Conservation (phyloP, 352 stramenopile species). For the Phytophthora fragariaefolia region DNA sequence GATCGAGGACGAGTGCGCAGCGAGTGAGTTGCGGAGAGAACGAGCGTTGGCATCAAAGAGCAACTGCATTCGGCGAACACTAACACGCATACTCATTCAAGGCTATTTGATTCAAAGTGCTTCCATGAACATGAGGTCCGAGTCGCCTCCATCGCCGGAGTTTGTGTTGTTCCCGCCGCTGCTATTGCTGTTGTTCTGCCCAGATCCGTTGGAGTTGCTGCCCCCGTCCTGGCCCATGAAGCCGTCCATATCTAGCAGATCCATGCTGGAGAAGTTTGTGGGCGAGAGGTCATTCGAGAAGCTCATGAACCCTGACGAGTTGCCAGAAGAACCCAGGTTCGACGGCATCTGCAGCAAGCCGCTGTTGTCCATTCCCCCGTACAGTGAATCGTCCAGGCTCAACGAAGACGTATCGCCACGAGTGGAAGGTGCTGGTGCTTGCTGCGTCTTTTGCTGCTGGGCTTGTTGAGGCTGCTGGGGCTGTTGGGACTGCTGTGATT, state of each 20-base stretch:
- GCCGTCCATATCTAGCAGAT: conserved; percentile 80
- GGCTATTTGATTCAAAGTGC: conserved; percentile 45
- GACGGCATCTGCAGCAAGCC: conserved; percentile 65
- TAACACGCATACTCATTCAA: conserved; percentile 22
- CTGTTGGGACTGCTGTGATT: not conserved
- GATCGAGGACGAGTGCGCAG: too few species aligned
- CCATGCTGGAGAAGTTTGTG: conserved; percentile 68
- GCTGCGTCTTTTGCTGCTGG: conserved; percentile 30
- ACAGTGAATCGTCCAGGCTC: conserved; percentile 65
- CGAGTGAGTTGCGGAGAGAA: too few species aligned
- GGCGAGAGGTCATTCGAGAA: conserved; percentile 72
- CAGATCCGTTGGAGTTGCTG: conserved; percentile 27
- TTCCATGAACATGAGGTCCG: conserved; percentile 83
- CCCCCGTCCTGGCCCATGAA: conserved; percentile 46
- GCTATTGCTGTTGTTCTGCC: conserved; percentile 36
- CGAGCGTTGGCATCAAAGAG: conserved; percentile 6
- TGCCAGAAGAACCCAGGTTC: conserved; percentile 43
- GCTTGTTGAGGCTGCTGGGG: conserved; percentile 30
- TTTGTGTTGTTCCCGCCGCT: conserved; percentile 40
- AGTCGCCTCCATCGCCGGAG: conserved; percentile 49
- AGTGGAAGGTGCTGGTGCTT: conserved; percentile 18
- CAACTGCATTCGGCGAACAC: conserved; percentile 12
- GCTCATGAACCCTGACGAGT: conserved; percentile 58
- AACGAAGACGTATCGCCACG: conserved; percentile 56
- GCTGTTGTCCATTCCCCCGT: conserved; percentile 61